Conservation (phyloP, 1,284 basidiomycete genomes). For the Sporisorium iseilematis-ciliati region DNA sequence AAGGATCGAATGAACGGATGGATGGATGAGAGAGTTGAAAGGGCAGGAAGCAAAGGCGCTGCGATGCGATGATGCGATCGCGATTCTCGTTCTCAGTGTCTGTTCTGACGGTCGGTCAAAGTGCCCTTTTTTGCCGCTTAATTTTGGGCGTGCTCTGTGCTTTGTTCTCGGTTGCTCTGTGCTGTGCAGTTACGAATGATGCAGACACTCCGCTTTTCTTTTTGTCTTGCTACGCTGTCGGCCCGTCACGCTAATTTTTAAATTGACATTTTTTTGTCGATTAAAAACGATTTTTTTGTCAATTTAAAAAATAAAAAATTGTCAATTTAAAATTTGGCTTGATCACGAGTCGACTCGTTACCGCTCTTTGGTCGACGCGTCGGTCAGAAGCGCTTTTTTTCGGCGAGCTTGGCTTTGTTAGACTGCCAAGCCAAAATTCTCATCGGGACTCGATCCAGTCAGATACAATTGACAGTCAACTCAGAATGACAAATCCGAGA, state of each 20-base stretch:
- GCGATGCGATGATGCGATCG: background rate
- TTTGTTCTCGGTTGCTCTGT: too few relatives aligned
- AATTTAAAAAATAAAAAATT: background rate
- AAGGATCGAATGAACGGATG: background rate
- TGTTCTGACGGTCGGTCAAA: too few relatives aligned
- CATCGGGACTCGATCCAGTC: background rate
- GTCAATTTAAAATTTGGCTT: background rate
- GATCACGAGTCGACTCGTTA: constrained; percentile 8
- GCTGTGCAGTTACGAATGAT: too few relatives aligned
- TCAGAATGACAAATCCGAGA: constrained; percentile 27
- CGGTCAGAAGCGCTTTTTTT: constrained; percentile 1
- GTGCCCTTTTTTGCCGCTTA: too few relatives aligned
- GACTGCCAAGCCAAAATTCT: background rate
- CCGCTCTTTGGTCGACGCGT: constrained; percentile 26
- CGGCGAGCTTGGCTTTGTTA: background rate
- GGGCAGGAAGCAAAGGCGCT: background rate
- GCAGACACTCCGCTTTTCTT: too few relatives aligned
- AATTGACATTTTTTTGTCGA: too few relatives aligned
- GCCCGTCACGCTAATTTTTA: background rate
- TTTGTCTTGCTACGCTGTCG: background rate
- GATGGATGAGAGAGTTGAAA: constrained; percentile 5
- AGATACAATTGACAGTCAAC: constrained; percentile 1
- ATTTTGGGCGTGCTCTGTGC: too few relatives aligned
- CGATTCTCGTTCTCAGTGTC: background rate
- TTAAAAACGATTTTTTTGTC: constrained; percentile 6